Base-by-base conservation (phyloP, 306 rosid species). In the Astragalus glycyphyllos region DNA sequence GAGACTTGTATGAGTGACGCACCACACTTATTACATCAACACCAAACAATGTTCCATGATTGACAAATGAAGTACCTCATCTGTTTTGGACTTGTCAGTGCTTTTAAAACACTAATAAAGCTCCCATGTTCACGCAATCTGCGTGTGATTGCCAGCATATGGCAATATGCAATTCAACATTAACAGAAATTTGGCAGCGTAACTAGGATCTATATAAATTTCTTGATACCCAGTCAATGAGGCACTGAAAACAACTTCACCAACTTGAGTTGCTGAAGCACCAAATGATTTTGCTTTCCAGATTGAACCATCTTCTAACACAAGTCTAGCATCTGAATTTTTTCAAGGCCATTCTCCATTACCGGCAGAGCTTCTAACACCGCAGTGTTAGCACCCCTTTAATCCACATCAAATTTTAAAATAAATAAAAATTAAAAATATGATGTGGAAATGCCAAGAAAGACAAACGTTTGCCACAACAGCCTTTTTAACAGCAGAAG, bases 241-340 rank as follows among this genome's bases (percentile, higher is more conserved):
- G 41, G 97, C 89, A 58, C 91, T 94, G 68, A 94, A 94, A 49
- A 91, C 99, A 75, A 94, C 97, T 83, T 94, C 99, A 75, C 96
- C 99, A 73, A 94, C 85, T 94, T 91, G 99, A 49, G 99, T 94
- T 73, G 97, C 99, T 0, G 88, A 77, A 71, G 97, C 96, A 35
- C 99, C 97, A 63, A 94, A 91, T 6, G 97, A 90, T 77, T 94
- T 94, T 5, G 97, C 99, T 35, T n/a, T 87, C 99, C 99, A 94
- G 53, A 94, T 73, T n/a, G 97, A 94, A 66, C 96, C 97, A 83
- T 94, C 99, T 79, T 89, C 91, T 20, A 94, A 87, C 86, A 84
- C 92, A 45, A 94, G 83, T 48, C 99, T 86, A 62, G 97, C 95
- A 85, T 94, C 99, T 14, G 90, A 91, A 15, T 77, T 79, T 71